Base-by-base conservation (phyloP, 164 flowering plant genomes). In the Amborella trichopoda region DNA sequence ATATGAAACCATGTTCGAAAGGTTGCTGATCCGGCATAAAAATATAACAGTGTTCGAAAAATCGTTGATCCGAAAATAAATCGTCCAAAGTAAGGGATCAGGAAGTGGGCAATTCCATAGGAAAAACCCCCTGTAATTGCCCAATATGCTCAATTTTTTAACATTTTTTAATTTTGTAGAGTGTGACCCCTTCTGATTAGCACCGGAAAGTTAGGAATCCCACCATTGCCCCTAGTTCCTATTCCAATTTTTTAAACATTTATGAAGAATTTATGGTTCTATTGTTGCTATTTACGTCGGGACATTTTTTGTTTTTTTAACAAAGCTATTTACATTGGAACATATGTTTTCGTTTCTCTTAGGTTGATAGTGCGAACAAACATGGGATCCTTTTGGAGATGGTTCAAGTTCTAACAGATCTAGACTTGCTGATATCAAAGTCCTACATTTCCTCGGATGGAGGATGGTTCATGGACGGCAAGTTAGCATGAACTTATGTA, bases 391-490 rank as follows among this genome's bases (percentile, higher is more conserved):
- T 91, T 50, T 70, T 87, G 34, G 90, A 84, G 50, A 81, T 91
- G 80, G 99, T 91, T 36, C 96, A 90, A 40, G 81, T 83, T n/a
- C 61, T 90, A 54, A 86, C 93, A 9, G 98, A 90, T 63, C 81
- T 86, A 16, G 94, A 90, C 66, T 83, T 90, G 6, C 61, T 86
- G 12, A 90, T 90, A 43, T 75, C 93, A 48, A 86, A 81, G 59
- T 90, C 98, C 2, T 90, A 83, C 74, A 80, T 86, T 48, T 83
- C 69, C 21, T 86, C 95, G 0, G 96, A 90, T 45, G 98, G 98
- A 48, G 78, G 83, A 44, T 90, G 96, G 96, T 63, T 83, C 71
- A 86, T 90, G 98, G 94, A 90, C 52, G 98, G 98, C 76, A 19
- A 65, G 77, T 69, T 37, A 8, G 19, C 41, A 37, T n/a, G 6